Evolutionary conservation across 306 rosid species (phyloP).

Genomic region (Quercus aquifolioides): DNA sequence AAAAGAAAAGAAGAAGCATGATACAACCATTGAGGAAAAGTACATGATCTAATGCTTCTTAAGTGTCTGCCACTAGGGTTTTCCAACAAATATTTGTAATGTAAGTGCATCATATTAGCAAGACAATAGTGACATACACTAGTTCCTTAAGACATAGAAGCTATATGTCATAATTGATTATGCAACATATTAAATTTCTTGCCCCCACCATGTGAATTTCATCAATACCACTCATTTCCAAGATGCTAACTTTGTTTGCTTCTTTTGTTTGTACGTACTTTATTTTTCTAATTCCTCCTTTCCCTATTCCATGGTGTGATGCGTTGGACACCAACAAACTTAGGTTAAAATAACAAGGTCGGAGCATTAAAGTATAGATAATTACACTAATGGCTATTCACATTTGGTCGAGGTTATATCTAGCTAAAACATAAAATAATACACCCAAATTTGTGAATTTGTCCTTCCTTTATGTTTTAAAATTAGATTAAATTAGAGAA

Average conservation of each 20-base stretch:
- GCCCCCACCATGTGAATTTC: neutral
- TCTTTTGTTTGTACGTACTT: neutral
- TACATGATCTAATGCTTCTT: neutral
- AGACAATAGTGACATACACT: conserved; percentile 16
- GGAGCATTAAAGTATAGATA: neutral
- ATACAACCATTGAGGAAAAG: neutral
- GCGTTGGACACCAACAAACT: neutral
- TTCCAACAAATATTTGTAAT: neutral
- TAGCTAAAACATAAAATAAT: no score
- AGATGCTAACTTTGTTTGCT: neutral
- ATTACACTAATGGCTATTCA: neutral
- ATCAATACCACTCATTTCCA: neutral
- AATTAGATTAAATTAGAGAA: neutral
- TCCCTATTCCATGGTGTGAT: neutral
- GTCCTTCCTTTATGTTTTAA: neutral
- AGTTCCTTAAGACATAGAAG: neutral
- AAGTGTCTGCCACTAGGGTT: conserved; percentile 21
- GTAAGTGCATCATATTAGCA: conserved; percentile 29
- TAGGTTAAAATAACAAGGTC: neutral
- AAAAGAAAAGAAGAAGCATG: neutral
- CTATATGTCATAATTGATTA: neutral
- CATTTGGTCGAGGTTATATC: no score
- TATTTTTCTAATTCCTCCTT: neutral
- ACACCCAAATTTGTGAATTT: neutral
- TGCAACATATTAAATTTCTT: neutral